Evolutionary conservation across 495 filamentous ascomycete species (phyloP).

Genomic region (Hypoxylon subgilvum): DNA sequence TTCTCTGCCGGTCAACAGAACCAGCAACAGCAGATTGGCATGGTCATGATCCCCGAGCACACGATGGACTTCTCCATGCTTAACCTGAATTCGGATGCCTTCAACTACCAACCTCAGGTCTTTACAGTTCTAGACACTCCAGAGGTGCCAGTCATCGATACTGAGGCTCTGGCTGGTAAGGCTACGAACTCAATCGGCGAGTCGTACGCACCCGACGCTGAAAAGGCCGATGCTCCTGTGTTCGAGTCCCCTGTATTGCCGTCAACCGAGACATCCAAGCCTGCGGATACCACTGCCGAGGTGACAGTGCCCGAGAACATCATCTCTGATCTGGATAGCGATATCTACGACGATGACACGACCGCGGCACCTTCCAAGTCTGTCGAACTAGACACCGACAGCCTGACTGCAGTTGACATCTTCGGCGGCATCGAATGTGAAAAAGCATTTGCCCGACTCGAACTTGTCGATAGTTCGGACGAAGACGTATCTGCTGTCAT

Average conservation of each 20-base stretch:
- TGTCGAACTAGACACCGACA: constrained; percentile 44
- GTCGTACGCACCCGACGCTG: constrained; percentile 55
- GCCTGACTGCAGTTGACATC: constrained; percentile 46
- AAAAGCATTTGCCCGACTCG: constrained; percentile 63
- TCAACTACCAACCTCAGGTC: constrained; percentile 74
- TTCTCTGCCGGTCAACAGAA: constrained; percentile 57
- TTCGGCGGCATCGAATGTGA: constrained; percentile 63
- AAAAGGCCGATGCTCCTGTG: constrained; percentile 51
- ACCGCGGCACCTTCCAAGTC: constrained; percentile 30
- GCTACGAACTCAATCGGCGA: constrained; percentile 54
- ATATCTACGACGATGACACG: constrained; percentile 54
- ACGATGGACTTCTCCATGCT: constrained; percentile 70
- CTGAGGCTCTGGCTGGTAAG: constrained; percentile 70
- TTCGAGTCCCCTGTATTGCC: constrained; percentile 51
- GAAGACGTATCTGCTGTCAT: constrained; percentile 49
- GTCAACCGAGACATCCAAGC: constrained; percentile 42
- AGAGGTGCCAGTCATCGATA: constrained; percentile 69
- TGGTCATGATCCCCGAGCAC: constrained; percentile 78
- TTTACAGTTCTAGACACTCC: constrained; percentile 81
- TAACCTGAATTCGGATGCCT: constrained; percentile 56
- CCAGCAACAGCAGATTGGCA: constrained; percentile 66
- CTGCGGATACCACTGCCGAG: constrained; percentile 42
- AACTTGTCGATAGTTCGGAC: constrained; percentile 61
- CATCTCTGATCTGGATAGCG: constrained; percentile 27
- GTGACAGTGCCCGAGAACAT: constrained; percentile 55